Base-by-base conservation (phyloP, 805 yeast genomes). In the Candida incommunis region DNA sequence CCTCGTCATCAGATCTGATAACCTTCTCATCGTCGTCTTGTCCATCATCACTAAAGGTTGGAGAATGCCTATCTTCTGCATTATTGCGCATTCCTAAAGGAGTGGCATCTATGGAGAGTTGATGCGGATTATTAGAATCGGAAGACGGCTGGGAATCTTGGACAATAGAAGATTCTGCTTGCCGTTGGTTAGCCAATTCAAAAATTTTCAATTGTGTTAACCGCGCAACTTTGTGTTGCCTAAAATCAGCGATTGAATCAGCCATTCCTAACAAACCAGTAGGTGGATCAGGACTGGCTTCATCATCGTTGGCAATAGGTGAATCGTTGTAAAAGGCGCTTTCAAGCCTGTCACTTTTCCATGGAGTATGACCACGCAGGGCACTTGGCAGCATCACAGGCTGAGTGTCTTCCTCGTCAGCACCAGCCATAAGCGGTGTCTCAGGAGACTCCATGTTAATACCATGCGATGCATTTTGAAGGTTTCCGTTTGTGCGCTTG, bases 311-410 rank as follows among this genome's bases (percentile, higher is more conserved):
- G 18, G 7, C 37, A 11, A n/a, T 18, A 11, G 37, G 37, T 4
- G 37, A 31, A n/a, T 31, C 37, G 7, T 31, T 18, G 37, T 31
- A 31, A 31, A 31, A 31, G 5, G 18, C 37, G n/a, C n/a, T 18
- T 31, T 31, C 37, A 5, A 31, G 18, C n/a, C 20, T 31, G 37
- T 31, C 37, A 18, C 37, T 31, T n/a, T 31, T 31, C 37, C 37
- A 31, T 7, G 37, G 37, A 7, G 37, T 31, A 18, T 16, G 13
- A 18, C 4, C 20, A 18, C 37, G 37, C 20, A 31, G 20, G 18
- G 37, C 37, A 7, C 18, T 9, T n/a, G 37, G 37, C 13, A 31
- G 18, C 11, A 31, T 18, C 11, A 31, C 37, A 31, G 20, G 37
- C 37, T 31, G 37, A 7, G 37, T 31, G 20, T 31, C 37, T 13